Evolutionary conservation across 768 basidiomycete species (phyloP), one percentile per base, ranked within the genome.

Genomic region (Candolleomyces eurysporus): DNA sequence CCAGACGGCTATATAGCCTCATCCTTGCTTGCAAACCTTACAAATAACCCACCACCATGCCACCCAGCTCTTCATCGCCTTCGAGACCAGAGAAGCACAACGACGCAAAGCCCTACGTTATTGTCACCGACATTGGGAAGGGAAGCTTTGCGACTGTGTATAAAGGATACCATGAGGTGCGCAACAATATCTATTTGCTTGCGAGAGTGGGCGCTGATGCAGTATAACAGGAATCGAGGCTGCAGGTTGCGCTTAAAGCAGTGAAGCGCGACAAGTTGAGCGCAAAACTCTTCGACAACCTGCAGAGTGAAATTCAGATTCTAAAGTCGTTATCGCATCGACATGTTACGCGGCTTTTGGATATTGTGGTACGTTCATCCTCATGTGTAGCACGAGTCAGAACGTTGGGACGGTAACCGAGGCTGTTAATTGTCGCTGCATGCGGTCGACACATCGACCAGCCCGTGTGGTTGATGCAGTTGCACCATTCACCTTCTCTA

Each of bases 241-340:
- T 84, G 13, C 82, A 86, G 53, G 91, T 98, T 42, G 97, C 97
- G 8, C 89, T 99, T 76, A 98, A 99, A 81, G 92, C 94, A 8
- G 93, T 99, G 58, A 89, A 91, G 61, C 86, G 90, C 56, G 86
- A 90, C 69, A 92, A 88, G 66, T 84, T 99, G 42, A 94, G 89
- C 40, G 80, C 91, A 14, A 99, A 98, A 76, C 84, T 98, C 17
- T 87, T 98, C 61, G 96, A 98, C 78, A 98, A 98, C 71, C 85
- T 98, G n/a, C 94, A 97, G 72, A 92, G 91, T 67, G 97, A 99
- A 81, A 98, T 98, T 61, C 88, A 94, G 64, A 98, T 99, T 64
- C 85, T 98, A 68, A 98, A 98, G 78, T 88, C 89, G 1, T 84
- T 98, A 55, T 91, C 89, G 5, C 95, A 99, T 74, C 81, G 91